Percentiles rank a stretch among this genome's conserved stretches.
Conservation (phyloP, 306 rosid species). For the Pyrus pyrifolia region DNA sequence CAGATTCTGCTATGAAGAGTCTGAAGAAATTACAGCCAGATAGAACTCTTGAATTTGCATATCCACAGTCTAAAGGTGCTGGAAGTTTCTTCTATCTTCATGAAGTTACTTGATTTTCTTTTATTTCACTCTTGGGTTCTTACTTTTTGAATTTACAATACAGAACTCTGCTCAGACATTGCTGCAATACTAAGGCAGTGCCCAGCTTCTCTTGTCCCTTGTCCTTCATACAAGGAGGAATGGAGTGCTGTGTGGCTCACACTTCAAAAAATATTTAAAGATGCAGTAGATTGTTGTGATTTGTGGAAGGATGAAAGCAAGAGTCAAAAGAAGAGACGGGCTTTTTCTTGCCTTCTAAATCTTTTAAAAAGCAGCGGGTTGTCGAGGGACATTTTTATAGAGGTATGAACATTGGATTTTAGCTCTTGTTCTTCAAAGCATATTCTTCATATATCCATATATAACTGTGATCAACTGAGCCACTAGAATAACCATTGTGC, state of each 20-base stretch:
- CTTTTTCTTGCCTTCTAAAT: constrained; percentile 65
- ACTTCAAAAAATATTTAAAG: constrained; percentile 42
- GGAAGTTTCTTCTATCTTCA: background rate
- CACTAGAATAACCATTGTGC: background rate
- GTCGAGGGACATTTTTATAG: constrained; percentile 50
- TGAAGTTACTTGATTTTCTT: background rate
- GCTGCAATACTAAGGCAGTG: constrained; percentile 26
- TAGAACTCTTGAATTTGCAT: constrained; percentile 17
- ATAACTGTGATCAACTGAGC: background rate
- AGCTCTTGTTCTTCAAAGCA: constrained; percentile 5
- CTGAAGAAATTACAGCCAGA: constrained; percentile 33
- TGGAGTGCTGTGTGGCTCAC: constrained; percentile 63
- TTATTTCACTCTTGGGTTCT: background rate
- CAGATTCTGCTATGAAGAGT: constrained; percentile 19
- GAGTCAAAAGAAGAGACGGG: constrained; percentile 61
- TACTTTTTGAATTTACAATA: background rate
- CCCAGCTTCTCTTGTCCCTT: constrained; percentile 23
- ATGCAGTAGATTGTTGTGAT: constrained; percentile 43
- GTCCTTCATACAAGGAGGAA: constrained; percentile 25
- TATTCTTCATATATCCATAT: constrained; percentile 4
- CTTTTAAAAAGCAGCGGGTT: constrained; percentile 68
- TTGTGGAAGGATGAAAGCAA: constrained; percentile 70
- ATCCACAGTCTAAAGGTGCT: constrained; percentile 19
- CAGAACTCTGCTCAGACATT: constrained; percentile 24
- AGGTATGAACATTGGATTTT: constrained; percentile 33